A percentile compares a stretch with the other conserved stretches of the same genome.
These are phyloP conservation scores for Kwoniella bestiolae DNA, from an alignment of 768 basidiomycete species.

Conservation along the genomic window DNA sequence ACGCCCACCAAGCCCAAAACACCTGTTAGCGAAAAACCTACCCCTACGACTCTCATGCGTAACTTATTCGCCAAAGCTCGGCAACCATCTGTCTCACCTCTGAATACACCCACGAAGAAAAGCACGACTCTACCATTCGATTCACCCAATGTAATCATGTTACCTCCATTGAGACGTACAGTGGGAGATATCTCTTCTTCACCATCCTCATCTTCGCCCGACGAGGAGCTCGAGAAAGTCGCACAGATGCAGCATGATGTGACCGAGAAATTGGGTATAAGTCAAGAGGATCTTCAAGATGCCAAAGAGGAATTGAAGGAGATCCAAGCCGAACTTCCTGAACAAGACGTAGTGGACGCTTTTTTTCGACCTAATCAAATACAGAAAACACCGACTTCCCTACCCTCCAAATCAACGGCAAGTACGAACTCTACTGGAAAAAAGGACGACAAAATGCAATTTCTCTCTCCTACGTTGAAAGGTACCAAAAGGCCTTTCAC, in stretches of 20 bases:
- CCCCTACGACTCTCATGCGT: slow-evolving; percentile 43
- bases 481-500: slow-evolving; percentile 18
- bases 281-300: slow-evolving; percentile 24
- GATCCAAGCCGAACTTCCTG: slow-evolving; percentile 19
- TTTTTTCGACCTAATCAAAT: slow-evolving; percentile 25
- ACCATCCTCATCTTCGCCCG: slow-evolving; percentile 30
- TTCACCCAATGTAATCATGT: slow-evolving; percentile 33
- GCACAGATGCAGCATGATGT: slow-evolving; percentile 14
- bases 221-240: slow-evolving; percentile 5
- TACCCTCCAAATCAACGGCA: neutral
- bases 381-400: slow-evolving; percentile 17
- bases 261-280: slow-evolving; percentile 16
- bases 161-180: slow-evolving; percentile 34
- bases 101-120: slow-evolving; percentile 33
- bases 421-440: slow-evolving; percentile 1
- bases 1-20: slow-evolving; percentile 40
- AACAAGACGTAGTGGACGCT: slow-evolving; percentile 17
- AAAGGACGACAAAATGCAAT: neutral
- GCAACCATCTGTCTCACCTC: slow-evolving; percentile 25
- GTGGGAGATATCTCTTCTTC: slow-evolving; percentile 35
- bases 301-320: slow-evolving; percentile 30
- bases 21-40: slow-evolving; percentile 40
- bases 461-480: slow-evolving; percentile 6
- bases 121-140: slow-evolving; percentile 3
- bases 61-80: slow-evolving; percentile 47